These are phyloP conservation scores for Geoglossum cookeanum DNA, from an alignment of 2,329 filamentous ascomycete species.

Conservation along the genomic window DNA sequence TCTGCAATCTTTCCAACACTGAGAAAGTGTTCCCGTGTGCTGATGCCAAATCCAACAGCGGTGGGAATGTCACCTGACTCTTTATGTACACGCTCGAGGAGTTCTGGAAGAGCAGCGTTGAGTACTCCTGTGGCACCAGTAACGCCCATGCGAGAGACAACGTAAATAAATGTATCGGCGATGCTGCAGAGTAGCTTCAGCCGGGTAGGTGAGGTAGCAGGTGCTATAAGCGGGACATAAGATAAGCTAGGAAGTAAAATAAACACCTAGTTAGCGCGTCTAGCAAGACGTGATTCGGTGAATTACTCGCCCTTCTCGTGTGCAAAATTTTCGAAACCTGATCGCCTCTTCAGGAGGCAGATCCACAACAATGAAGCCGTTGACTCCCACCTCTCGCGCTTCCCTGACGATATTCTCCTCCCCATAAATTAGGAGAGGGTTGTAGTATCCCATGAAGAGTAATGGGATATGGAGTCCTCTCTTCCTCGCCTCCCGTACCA, in stretches of 20 bases:
- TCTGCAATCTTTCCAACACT: conserved; percentile 71
- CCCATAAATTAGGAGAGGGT: conserved; percentile 83
- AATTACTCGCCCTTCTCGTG: conserved; percentile 43
- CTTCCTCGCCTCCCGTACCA: conserved; percentile 63
- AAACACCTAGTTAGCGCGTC: neutral
- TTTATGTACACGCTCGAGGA: conserved; percentile 71
- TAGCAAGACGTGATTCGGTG: neutral
- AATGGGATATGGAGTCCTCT: conserved; percentile 65
- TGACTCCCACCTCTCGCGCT: conserved; percentile 66
- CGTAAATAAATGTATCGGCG: conserved; percentile 96
- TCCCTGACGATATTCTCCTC: conserved; percentile 78
- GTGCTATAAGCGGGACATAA: conserved; percentile 92
- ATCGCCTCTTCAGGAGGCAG: conserved; percentile 90
- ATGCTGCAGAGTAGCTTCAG: conserved; percentile 95
- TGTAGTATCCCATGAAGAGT: conserved; percentile 97
- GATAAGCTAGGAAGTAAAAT: conserved; percentile 40
- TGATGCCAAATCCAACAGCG: conserved; percentile 89
- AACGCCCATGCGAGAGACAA: conserved; percentile 92
- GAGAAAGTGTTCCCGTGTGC: conserved; percentile 82
- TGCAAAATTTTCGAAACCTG: conserved; percentile 73
- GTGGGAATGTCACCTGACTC: conserved; percentile 83
- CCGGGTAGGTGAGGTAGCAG: conserved; percentile 73
- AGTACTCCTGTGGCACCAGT: conserved; percentile 75
- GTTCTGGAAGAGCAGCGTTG: conserved; percentile 61
- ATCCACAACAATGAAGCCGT: conserved; percentile 94